Evolutionary conservation across 2,329 filamentous ascomycete genomes (phyloP), one percentile per base, ranked within the genome.

Genomic region (Aspergillus hortae): DNA sequence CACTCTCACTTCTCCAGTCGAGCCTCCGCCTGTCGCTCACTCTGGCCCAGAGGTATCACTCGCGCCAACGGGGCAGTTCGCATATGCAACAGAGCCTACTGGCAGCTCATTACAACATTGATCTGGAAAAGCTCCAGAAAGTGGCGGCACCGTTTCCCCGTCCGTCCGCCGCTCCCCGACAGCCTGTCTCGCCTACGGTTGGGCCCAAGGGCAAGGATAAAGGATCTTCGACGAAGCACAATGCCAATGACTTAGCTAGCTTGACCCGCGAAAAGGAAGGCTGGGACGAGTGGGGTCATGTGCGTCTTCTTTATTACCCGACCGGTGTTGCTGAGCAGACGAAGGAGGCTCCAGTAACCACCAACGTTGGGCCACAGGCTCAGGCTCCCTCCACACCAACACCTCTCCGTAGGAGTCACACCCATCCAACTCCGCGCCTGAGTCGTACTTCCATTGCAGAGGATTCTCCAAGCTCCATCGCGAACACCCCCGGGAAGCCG

Each of bases 31-130:
- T 99, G 54, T 86, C 87, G 27, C 85, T 92, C 38, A 89, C 92
- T 67, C 79, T 99, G 55, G 92, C 94, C 11, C 90, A 96, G 73
- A 85, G 94, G 61, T 99, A 96, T 62, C 88, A 95, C 70, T 90
- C 91, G 15, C 86, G 94, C 55, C 90, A 92, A 71, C 85, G 90
- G 77, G 83, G 82, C 53, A 78, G 85, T 12, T 81, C 79, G 23
- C 82, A 86, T 60, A 80, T 92, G 42, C 88, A 89, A 65, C 82
- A 84, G 38, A 84, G 85, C 27, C 76, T 96, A 45, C 78, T 96
- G 46, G 83, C 86, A 21, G 92, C 91, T 56, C 94, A 99, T 72
- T 99, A 85, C 74, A 82, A 82, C 61, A 81, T 86, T 64, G 82
- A 83, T 58, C 68, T 85, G 44, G 91, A 96, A 56, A 88, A 88